phyloP scores from a whole-genome alignment of 2,329 filamentous ascomycete species.

The Aspergillus candidus region DNA sequence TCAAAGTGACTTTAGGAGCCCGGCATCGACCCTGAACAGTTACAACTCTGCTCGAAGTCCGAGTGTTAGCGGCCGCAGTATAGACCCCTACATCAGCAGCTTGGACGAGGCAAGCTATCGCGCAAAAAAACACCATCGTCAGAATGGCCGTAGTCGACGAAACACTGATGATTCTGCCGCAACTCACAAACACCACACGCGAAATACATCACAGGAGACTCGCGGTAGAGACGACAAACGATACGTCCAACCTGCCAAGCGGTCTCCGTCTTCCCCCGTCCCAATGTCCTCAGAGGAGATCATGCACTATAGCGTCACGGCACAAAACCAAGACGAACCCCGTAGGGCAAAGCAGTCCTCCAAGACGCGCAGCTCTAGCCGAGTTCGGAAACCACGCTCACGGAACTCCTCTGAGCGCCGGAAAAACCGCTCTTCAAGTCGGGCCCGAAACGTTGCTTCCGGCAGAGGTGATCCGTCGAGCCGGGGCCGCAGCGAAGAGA shows the following conservation, averaged over 20 bases:
- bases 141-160: constrained; percentile 48
- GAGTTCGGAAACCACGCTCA: constrained; percentile 44
- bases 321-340: constrained; percentile 45
- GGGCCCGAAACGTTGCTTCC: constrained; percentile 34
- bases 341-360: constrained; percentile 37
- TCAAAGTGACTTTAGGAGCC: constrained; percentile 41
- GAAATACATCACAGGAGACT: constrained; percentile 59
- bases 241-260: constrained; percentile 69
- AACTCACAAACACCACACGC: constrained; percentile 45
- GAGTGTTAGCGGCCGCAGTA: constrained; percentile 57
- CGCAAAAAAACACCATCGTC: constrained; percentile 44
- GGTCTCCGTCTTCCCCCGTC: constrained; percentile 84
- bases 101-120: constrained; percentile 69
- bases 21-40: constrained; percentile 38
- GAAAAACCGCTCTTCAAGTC: constrained; percentile 38
- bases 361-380: constrained; percentile 42
- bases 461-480: constrained; percentile 19
- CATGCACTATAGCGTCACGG: constrained; percentile 39
- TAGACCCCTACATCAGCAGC: constrained; percentile 82
- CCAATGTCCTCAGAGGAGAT: constrained; percentile 91
- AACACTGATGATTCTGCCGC: constrained; percentile 38
- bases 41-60: constrained; percentile 50
- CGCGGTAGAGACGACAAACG: constrained; percentile 61
- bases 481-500: constrained; percentile 60
- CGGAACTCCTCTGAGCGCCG: constrained; percentile 23